These are phyloP conservation scores for Cercospora zeae-maydis DNA, from an alignment of 2,329 filamentous ascomycete genomes.

Conservation along the genomic window DNA sequence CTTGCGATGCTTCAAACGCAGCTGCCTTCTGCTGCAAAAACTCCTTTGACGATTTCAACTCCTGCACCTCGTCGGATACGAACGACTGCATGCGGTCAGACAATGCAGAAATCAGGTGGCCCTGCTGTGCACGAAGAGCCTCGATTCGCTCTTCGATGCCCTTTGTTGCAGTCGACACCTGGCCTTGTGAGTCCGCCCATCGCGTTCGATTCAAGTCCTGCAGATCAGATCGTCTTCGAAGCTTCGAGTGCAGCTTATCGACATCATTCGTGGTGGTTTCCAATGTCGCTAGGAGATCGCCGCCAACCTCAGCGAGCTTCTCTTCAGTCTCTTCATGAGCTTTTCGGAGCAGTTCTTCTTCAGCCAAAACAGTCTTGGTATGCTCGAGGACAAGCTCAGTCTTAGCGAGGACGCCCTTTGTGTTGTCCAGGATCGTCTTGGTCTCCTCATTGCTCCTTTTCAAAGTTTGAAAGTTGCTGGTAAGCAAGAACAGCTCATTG, in stretches of 20 bases:
- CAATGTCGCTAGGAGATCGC: constrained; percentile 72
- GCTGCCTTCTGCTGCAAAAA: constrained; percentile 67
- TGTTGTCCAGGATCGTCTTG: constrained; percentile 68
- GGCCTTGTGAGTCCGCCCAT: constrained; percentile 72
- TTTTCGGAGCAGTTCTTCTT: constrained; percentile 74
- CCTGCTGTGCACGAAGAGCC: constrained; percentile 69
- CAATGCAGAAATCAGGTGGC: constrained; percentile 64
- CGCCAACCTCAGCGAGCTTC: constrained; percentile 69
- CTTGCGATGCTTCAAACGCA: constrained; percentile 64
- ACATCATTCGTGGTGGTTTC: constrained; percentile 76
- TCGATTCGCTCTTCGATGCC: constrained; percentile 73
- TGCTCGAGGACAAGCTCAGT: constrained; percentile 79
- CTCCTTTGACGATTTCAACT: constrained; percentile 65
- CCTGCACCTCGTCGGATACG: constrained; percentile 68
- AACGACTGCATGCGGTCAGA: constrained; percentile 72
- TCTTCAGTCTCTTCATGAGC: constrained; percentile 84
- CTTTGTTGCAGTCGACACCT: constrained; percentile 72
- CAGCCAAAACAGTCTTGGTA: constrained; percentile 70
- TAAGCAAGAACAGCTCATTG: constrained; percentile 83
- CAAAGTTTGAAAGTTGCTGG: constrained; percentile 78
- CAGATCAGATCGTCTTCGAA: constrained; percentile 78
- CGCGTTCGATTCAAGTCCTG: constrained; percentile 72
- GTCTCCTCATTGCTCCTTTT: constrained; percentile 87
- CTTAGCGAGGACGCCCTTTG: constrained; percentile 76
- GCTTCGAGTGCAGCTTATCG: constrained; percentile 76